Conservation (phyloP, 2,329 filamentous ascomycete genomes). For the Aphanoascus verrucosus region DNA sequence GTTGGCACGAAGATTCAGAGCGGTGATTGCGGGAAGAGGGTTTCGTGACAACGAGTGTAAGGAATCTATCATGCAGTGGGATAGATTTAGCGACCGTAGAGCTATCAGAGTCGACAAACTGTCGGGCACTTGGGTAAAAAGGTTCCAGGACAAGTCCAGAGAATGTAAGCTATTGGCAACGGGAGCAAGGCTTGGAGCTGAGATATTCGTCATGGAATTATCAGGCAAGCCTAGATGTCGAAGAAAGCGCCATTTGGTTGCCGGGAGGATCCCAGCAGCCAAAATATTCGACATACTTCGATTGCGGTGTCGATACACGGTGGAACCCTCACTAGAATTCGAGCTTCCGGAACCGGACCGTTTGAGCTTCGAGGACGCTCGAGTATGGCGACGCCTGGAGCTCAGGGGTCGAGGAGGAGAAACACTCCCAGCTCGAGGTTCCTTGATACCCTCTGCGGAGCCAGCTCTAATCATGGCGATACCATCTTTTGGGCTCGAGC, state of each 20-base stretch:
- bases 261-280: slow-evolving; percentile 58
- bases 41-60: slow-evolving; percentile 76
- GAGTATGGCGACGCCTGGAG: slow-evolving; percentile 60
- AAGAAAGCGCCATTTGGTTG: slow-evolving; percentile 89
- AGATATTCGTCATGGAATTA: slow-evolving; percentile 75
- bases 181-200: slow-evolving; percentile 63
- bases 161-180: slow-evolving; percentile 83
- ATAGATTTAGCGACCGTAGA: slow-evolving; percentile 84
- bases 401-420: slow-evolving; percentile 69
- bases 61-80: slow-evolving; percentile 95
- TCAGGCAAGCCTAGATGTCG: slow-evolving; percentile 85
- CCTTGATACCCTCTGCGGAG: slow-evolving; percentile 40
- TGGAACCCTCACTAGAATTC: slow-evolving; percentile 58
- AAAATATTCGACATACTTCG: slow-evolving; percentile 72
- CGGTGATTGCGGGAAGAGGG: slow-evolving; percentile 84
- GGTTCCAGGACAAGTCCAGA: slow-evolving; percentile 81
- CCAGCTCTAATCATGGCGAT: slow-evolving; percentile 44
- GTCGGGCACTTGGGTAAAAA: slow-evolving; percentile 90
- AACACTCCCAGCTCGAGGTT: slow-evolving; percentile 54
- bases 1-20: slow-evolving; percentile 82
- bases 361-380: slow-evolving; percentile 60
- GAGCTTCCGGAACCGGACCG: slow-evolving; percentile 89
- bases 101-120: slow-evolving; percentile 75
- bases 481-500: slow-evolving; percentile 39
- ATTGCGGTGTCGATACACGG: slow-evolving; percentile 36